Evolutionary conservation across 176 grass and related monocot genomes (phyloP).

Genomic region (Paspalum vaginatum): DNA sequence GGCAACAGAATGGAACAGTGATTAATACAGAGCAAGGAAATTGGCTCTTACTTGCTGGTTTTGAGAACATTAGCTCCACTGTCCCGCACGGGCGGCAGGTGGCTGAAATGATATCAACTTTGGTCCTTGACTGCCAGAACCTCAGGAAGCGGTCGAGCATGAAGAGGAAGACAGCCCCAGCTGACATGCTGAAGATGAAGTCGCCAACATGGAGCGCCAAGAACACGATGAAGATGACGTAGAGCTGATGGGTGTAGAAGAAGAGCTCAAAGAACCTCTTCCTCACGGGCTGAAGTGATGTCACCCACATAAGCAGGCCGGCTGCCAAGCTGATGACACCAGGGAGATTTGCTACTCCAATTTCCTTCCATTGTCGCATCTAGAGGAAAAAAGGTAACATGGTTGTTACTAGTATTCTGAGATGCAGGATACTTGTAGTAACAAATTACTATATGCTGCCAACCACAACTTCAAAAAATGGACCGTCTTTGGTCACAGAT

Average conservation of each 20-base stretch:
- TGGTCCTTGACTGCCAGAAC: slow-evolving; percentile 85
- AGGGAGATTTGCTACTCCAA: slow-evolving; percentile 79
- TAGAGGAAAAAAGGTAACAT: slow-evolving; percentile 37
- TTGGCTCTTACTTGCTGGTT: slow-evolving; percentile 72
- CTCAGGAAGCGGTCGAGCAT: slow-evolving; percentile 88
- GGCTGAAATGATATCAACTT: slow-evolving; percentile 84
- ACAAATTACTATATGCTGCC: not conserved
- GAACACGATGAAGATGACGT: slow-evolving; percentile 91
- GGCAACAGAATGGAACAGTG: slow-evolving; percentile 14
- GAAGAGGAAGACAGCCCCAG: slow-evolving; percentile 84
- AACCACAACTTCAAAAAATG: slow-evolving; percentile 9
- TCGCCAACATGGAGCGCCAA: slow-evolving; percentile 82
- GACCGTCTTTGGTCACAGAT: not conserved
- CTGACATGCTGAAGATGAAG: slow-evolving; percentile 75
- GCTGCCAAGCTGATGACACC: slow-evolving; percentile 94
- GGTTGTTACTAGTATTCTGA: slow-evolving; percentile 19
- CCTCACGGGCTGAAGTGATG: slow-evolving; percentile 81
- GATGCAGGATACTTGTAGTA: not conserved
- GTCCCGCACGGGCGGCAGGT: slow-evolving; percentile 75
- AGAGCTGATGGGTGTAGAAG: slow-evolving; percentile 98
- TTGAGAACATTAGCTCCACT: slow-evolving; percentile 81
- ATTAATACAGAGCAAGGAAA: slow-evolving; percentile 16
- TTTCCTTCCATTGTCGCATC: slow-evolving; percentile 74
- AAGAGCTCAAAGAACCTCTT: slow-evolving; percentile 97
- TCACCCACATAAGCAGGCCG: slow-evolving; percentile 94